Evolutionary conservation across 768 basidiomycete species (phyloP), one percentile per base, ranked within the genome.

Genomic region (Glaciozyma martinii): DNA sequence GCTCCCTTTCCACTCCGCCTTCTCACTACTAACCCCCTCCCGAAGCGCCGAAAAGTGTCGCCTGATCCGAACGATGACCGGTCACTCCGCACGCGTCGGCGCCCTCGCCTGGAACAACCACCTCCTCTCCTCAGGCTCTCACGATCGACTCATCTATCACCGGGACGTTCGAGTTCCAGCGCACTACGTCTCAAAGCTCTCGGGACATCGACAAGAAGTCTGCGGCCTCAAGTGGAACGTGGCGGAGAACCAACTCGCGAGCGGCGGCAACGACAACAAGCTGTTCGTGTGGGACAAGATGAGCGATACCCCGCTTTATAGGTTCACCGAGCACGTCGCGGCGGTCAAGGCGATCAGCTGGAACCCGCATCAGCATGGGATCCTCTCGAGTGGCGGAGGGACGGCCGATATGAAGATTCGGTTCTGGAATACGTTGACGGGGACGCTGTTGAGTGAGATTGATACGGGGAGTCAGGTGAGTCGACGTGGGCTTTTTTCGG

Each of bases 371-470:
- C 82, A 94, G 53, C 80, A 86, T 16, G 91, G 92, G 2, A 82
- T 97, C 3, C 78, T 98, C 42, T 95, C 94, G 1, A 91, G 89
- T 10, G 95, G 95, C 8, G 94, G 94, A 15, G 95, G 94, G 12
- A 99, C 94, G n/a, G 92, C 95, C 71, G 95, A 98, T 76, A 94
- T 93, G 77, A 94, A 92, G 74, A 92, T 99, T 53, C 81, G 93
- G 64, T 97, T 95, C 75, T 99, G 95, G 94, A 98, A 99, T 75
- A 89, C 88, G 10, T 79, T 83, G 43, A 90, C 85, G 60, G 95
- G 94, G 37, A 83, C 82, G 29, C 83, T 94, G 83, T 79, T 95
- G 64, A 68, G 63, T 43, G 87, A 91, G 75, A 80, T 92, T 56
- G 93, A 98, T 76, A 98, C 95, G 0, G 95, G 95, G 6, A 90